These are phyloP conservation scores for Phytophthora podocarpi DNA, from an alignment of 352 stramenopile species.

Conservation along the genomic window DNA sequence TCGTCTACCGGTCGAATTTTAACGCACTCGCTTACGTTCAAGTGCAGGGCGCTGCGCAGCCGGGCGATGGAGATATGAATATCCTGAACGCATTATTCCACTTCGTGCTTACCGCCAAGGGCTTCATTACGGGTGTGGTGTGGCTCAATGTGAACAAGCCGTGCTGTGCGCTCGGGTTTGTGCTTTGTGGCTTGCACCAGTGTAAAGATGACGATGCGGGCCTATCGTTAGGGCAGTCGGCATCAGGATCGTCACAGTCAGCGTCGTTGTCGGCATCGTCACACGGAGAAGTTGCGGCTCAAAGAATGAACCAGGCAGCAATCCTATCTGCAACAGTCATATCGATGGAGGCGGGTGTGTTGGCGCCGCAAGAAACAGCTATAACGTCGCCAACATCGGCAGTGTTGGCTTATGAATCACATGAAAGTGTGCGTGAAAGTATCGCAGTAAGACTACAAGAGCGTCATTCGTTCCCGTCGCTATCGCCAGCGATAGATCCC, in stretches of 20 bases:
- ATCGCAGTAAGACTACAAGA: conserved; percentile 14
- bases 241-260: conserved; percentile 30
- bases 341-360: conserved; percentile 31
- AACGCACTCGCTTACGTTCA: conserved; percentile 44
- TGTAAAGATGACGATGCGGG: conserved; percentile 27
- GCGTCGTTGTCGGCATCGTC: conserved; percentile 34
- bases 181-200: conserved; percentile 39
- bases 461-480: conserved; percentile 19
- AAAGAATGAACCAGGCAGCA: conserved; percentile 7
- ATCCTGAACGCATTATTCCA: conserved; percentile 56
- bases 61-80: conserved; percentile 30
- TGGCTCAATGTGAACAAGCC: conserved; percentile 71
- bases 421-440: conserved; percentile 32
- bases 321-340: conserved; percentile 19
- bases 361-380: conserved; percentile 9
- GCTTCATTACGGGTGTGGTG: conserved; percentile 65
- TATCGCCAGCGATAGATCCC: conserved; percentile 17
- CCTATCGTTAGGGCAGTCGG: conserved; percentile 23
- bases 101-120: conserved; percentile 66
- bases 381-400: conserved; percentile 15
- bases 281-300: conserved; percentile 6
- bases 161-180: conserved; percentile 46
- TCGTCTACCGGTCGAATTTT: conserved; percentile 58
- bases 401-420: conserved; percentile 11
- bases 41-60: conserved; percentile 12